A percentile compares a stretch with the other conserved stretches of the same genome.
These are phyloP conservation scores for Coniella lustricola DNA, from an alignment of 2,329 filamentous ascomycete species.

Conservation along the genomic window DNA sequence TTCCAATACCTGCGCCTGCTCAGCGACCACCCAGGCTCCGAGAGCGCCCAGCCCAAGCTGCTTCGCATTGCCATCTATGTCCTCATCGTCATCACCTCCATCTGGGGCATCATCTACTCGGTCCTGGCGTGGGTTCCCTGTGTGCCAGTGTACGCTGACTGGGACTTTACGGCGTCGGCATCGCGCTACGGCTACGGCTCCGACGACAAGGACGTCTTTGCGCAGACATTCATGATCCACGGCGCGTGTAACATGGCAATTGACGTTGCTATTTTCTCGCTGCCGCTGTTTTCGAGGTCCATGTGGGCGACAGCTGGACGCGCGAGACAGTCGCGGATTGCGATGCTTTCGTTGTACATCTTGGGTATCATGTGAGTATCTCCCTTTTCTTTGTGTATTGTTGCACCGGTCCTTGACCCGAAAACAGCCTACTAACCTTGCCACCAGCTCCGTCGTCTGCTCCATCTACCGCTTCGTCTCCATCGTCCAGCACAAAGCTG, in stretches of 20 bases:
- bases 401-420: too few relatives aligned
- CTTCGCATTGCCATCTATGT: slow-evolving; percentile 14
- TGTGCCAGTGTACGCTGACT: slow-evolving; percentile 17
- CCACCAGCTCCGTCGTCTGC: slow-evolving; percentile 18
- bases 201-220: slow-evolving; percentile 1
- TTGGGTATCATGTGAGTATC: slow-evolving; percentile 15
- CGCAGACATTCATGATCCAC: slow-evolving; percentile 7
- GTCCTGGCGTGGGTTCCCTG: slow-evolving; percentile 21
- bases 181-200: slow-evolving; percentile 8
- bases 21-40: slow-evolving; percentile 14
- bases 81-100: slow-evolving; percentile 16
- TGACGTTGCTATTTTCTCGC: slow-evolving; percentile 10
- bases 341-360: slow-evolving; percentile 6
- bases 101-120: slow-evolving; percentile 20
- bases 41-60: slow-evolving; percentile 13
- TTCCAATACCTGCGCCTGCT: slow-evolving; percentile 23
- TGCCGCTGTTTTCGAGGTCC: slow-evolving; percentile 9
- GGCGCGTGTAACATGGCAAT: slow-evolving; percentile 12
- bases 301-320: slow-evolving; percentile 11
- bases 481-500: slow-evolving; percentile 17
- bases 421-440: neutral
- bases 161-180: slow-evolving; percentile 13
- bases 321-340: slow-evolving; percentile 4
- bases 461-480: slow-evolving; percentile 20
- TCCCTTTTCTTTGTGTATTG: neutral